Conservation (phyloP, 2,329 filamentous ascomycete genomes). For the Elsinoe batatas region DNA sequence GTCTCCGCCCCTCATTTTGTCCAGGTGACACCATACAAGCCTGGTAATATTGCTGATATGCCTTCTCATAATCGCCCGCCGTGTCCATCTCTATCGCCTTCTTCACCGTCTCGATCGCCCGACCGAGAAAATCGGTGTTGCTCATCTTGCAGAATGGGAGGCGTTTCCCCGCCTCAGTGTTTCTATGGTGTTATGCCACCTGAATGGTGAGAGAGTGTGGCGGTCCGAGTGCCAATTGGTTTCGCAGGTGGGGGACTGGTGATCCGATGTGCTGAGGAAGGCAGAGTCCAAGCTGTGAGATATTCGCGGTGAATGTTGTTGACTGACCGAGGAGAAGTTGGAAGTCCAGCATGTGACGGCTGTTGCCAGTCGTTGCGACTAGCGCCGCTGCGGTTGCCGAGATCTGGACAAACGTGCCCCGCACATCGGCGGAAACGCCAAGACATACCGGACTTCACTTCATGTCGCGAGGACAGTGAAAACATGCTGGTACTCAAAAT, state of each 20-base stretch:
- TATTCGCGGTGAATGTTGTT: neutral
- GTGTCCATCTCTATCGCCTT: constrained; percentile 96
- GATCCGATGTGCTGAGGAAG: neutral
- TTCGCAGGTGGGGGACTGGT: neutral
- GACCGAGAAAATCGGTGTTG: constrained; percentile 91
- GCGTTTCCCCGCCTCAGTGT: constrained; percentile 4
- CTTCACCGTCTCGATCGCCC: constrained; percentile 92
- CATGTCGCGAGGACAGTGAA: neutral
- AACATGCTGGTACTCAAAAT: neutral
- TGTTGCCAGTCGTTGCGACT: constrained; percentile 8
- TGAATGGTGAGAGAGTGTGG: neutral
- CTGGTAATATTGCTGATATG: constrained; percentile 91
- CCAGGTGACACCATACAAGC: constrained; percentile 37
- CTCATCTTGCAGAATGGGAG: constrained; percentile 51
- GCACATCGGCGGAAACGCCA: neutral
- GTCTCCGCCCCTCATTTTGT: constrained; percentile 14
- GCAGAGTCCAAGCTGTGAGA: neutral
- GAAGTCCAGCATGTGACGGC: constrained; percentile 9
- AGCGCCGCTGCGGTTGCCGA: neutral
- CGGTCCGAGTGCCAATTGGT: neutral
- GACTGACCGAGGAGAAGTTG: constrained; percentile 9
- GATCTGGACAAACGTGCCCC: constrained; percentile 5
- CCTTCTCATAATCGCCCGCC: constrained; percentile 90
- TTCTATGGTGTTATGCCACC: neutral
- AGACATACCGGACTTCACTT: neutral